A percentile compares a stretch with the other conserved stretches of the same genome.
Conservation (phyloP, 768 basidiomycete species). For the Leucocoprinus sp. region DNA sequence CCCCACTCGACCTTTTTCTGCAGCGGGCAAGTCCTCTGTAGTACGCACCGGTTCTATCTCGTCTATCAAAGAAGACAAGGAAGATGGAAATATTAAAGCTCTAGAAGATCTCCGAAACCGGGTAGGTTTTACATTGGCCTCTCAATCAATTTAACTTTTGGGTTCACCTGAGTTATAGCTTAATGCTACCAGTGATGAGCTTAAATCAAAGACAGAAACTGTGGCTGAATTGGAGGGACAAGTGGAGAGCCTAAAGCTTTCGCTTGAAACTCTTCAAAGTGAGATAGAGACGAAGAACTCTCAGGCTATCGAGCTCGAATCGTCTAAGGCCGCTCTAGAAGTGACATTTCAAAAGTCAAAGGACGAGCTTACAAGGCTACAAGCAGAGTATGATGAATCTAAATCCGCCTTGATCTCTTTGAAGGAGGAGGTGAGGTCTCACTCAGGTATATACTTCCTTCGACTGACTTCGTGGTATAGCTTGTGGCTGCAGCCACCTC, state of each 20-base stretch:
- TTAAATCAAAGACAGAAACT: conserved; percentile 43
- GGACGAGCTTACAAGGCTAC: conserved; percentile 30
- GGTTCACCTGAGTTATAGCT: conserved; percentile 33
- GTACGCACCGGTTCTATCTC: conserved; percentile 42
- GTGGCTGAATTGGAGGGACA: conserved; percentile 47
- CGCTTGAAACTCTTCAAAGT: conserved; percentile 36
- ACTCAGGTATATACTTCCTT: not conserved
- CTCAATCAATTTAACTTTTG: not conserved
- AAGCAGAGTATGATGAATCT: conserved; percentile 23
- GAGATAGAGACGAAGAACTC: conserved; percentile 41
- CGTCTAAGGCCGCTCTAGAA: conserved; percentile 41
- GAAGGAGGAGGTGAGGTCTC: conserved; percentile 41
- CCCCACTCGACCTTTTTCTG: conserved; percentile 3
- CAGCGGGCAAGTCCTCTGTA: conserved; percentile 1
- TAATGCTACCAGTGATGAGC: conserved; percentile 43
- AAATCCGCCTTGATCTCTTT: conserved; percentile 32
- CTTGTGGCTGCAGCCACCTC: conserved; percentile 32
- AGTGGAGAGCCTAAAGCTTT: conserved; percentile 38
- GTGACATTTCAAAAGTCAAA: conserved; percentile 36
- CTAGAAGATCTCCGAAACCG: conserved; percentile 52
- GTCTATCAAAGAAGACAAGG: conserved; percentile 66
- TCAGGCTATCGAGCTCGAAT: conserved; percentile 37
- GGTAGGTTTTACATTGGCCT: conserved; percentile 28
- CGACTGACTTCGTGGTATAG: conserved; percentile 26
- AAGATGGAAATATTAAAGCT: conserved; percentile 38